Evolutionary conservation across 2,329 filamentous ascomycete species (phyloP), one percentile per base, ranked within the genome.

Genomic region (Colletotrichum tropicale): DNA sequence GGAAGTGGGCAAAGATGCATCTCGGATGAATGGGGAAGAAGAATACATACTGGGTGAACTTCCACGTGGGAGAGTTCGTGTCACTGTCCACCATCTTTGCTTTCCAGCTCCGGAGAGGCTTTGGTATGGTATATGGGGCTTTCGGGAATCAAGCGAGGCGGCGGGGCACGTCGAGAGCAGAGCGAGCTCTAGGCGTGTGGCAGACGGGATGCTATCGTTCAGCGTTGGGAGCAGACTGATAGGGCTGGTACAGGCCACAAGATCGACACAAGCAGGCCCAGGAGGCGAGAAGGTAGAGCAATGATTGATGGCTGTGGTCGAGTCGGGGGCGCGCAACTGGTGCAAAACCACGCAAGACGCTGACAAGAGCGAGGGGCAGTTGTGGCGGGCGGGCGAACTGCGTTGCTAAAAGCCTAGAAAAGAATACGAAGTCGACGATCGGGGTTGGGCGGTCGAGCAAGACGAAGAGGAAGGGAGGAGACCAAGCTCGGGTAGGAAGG

Each of bases 61-160:
- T 98, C 96, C 96, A 98, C 88, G 96, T 98, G 85, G 96, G 96
- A 89, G 95, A 94, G 91, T 93, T 95, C 88, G 94, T 91, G 89
- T 98, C 96, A 89, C 94, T 94, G 92, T 98, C 96, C 90, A 97
- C 96, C 96, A 98, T 98, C 89, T 94, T 96, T 88, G 82, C 77
- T 77, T 21, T 68, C 70, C 77, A 74, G 69, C 38, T 70, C 43
- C 38, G 69, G 9, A 15, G 38, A 58, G 21, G 48, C 52, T 75
- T 36, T 30, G 26, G 15, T 43, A 43, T 43, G 36, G 32, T 48
- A 26, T 60, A 32, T 68, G 13, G 36, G 28, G 56, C n/a, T 61
- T 52, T 48, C 21, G 34, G 28, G 48, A 60, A 66, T 32, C 60
- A 67, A 43, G 43, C 56, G 64, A 65, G 56, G 56, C 52, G 64